Evolutionary conservation across 176 grass and related monocot genomes (phyloP), one percentile per base, ranked within the genome.

Genomic region (Phoenix dactylifera): DNA sequence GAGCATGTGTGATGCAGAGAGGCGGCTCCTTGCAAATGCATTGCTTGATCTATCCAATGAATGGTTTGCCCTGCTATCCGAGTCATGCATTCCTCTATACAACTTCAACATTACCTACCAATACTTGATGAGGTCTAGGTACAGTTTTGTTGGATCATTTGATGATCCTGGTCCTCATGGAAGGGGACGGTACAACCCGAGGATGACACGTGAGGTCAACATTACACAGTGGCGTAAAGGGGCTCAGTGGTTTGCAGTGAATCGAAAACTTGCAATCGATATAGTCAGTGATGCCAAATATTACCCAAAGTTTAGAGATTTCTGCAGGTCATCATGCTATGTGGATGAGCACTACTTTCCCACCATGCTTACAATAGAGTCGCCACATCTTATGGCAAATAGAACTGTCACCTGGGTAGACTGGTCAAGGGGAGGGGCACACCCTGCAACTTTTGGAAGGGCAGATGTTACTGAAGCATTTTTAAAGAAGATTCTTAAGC

Each of bases 261-360:
- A 67, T 28, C 26, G 51, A 32, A 35, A 55, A 18, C 25, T 67
- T 6, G 65, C 65, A 1, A 51, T 67, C 65, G 15, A 15, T 10
- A 17, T 55, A 6, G 14, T 67, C 4, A 18, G 55, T 1, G 65
- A 55, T 28, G 32, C 26, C 65, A 67, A 67, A 32, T 67, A 67
- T 52, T 55, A 67, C n/a, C 51, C 25, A 0, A 55, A 55, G 52
- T 55, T 67, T 1, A 67, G 12, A 15, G 52, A 67, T 19, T 67
- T 67, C 26, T 67, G 65, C 65, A 67, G 16, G 12, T n/a, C 26
- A 1, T 4, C 4, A 3, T 67, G 65, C 52, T 67, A 44, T 7
- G 51, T 32, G 10, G 65, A 66, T n/a, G 64, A 66, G 16, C 64
- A 66, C 50, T 66, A 66, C 64, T 66, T 66, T 51, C 64, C 64